Conservation (phyloP, 306 rosid genomes). For the Comarum palustre region DNA sequence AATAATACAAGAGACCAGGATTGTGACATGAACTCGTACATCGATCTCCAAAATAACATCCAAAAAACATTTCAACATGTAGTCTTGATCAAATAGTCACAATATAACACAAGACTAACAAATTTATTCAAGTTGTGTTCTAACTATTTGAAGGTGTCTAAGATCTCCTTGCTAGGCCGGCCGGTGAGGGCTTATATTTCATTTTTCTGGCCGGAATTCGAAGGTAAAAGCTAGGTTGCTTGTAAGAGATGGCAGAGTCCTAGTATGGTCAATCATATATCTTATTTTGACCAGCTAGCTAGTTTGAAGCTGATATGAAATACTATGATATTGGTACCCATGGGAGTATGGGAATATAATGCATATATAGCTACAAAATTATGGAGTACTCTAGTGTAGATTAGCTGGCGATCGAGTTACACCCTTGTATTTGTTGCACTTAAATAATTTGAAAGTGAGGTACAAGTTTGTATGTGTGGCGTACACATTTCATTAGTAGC, state of each 20-base stretch:
- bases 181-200: background rate
- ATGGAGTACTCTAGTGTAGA: background rate
- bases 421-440: background rate
- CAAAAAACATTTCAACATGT: background rate
- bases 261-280: background rate
- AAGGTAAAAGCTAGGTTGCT: background rate
- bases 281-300: background rate
- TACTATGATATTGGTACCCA: background rate
- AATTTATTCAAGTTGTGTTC: background rate
- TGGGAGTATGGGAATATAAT: background rate
- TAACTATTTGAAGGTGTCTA: background rate
- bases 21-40: background rate
- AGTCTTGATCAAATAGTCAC: background rate
- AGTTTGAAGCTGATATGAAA: background rate
- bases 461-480: background rate
- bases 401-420: background rate
- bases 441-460: background rate
- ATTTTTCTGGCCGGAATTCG: background rate
- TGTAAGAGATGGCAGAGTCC: background rate
- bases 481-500: background rate
- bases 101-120: background rate
- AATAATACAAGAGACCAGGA: background rate
- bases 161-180: background rate
- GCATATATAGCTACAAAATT: background rate
- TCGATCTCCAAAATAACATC: background rate